Conservation (phyloP, 176 grass and related monocot species). For the Oryza glaberrima region DNA sequence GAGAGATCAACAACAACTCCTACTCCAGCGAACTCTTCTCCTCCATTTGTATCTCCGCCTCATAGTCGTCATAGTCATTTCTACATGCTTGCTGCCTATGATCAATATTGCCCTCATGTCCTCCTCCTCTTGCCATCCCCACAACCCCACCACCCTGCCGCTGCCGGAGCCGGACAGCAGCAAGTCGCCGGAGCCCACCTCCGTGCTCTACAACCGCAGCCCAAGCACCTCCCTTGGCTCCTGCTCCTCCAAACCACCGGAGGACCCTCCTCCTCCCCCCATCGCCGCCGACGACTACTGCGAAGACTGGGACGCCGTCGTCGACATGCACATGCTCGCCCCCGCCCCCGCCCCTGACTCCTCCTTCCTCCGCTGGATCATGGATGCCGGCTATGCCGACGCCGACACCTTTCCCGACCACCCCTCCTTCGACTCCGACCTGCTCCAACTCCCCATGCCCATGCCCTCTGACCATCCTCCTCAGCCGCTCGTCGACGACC, state of each 20-base stretch:
- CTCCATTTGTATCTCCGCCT: too few species aligned
- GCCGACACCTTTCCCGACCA: slow-evolving; percentile 24
- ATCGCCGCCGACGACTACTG: slow-evolving; percentile 39
- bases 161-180: background rate
- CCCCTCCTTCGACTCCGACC: slow-evolving; percentile 12
- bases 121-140: background rate
- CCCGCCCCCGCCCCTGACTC: background rate
- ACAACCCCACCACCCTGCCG: too few species aligned
- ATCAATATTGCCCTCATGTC: background rate
- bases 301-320: slow-evolving; percentile 15
- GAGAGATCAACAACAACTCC: too few species aligned
- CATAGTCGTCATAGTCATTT: too few species aligned
- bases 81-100: too few species aligned
- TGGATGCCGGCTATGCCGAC: slow-evolving; percentile 25
- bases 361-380: slow-evolving; percentile 57
- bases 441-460: slow-evolving; percentile 3
- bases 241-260: background rate
- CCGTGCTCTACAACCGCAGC: slow-evolving; percentile 59
- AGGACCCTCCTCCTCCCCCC: slow-evolving; percentile 12
- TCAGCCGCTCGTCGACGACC: slow-evolving; percentile 44
- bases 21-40: too few species aligned
- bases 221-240: slow-evolving; percentile 39
- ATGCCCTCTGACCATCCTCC: background rate
- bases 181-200: slow-evolving; percentile 53
- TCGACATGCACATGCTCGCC: slow-evolving; percentile 37